These are phyloP conservation scores for Teratosphaeria epicoccoides DNA, from an alignment of 2,329 filamentous ascomycete species.

Conservation along the genomic window DNA sequence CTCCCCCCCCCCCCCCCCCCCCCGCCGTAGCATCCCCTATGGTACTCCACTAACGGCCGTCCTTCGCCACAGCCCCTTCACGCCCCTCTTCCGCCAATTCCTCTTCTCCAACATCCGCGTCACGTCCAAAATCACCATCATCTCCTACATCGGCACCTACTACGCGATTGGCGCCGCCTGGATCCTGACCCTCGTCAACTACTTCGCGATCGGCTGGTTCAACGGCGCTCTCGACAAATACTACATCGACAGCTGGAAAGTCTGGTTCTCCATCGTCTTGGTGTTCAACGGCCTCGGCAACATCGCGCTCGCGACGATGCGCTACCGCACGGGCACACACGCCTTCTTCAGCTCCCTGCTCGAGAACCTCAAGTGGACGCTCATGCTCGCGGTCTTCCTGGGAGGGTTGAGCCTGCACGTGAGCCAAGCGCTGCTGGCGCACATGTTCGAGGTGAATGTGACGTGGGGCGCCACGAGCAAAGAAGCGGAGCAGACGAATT, in stretches of 20 bases:
- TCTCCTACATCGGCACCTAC: conserved; percentile 62
- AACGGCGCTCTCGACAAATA: conserved; percentile 56
- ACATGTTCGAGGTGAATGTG: conserved; percentile 82
- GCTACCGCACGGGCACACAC: conserved; percentile 50
- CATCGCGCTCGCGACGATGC: conserved; percentile 49
- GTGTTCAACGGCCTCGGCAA: conserved; percentile 56
- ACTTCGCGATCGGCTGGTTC: conserved; percentile 62
- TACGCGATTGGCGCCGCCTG: conserved; percentile 60
- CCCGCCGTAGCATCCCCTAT: not conserved
- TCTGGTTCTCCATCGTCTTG: conserved; percentile 52
- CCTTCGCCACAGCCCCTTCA: conserved; percentile 47
- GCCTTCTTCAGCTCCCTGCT: conserved; percentile 40
- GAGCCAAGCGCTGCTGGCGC: conserved; percentile 64
- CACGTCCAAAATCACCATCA: conserved; percentile 59
- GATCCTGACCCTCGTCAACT: conserved; percentile 58
- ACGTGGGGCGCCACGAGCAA: conserved; percentile 77
- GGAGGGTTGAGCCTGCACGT: conserved; percentile 74
- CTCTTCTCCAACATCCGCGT: conserved; percentile 51
- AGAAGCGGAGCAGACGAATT: conserved; percentile 70
- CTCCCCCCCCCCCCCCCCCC: not conserved
- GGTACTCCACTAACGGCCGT: not conserved
- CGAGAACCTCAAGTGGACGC: conserved; percentile 54
- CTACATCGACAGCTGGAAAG: conserved; percentile 57
- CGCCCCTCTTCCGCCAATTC: conserved; percentile 52
- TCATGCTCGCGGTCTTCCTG: conserved; percentile 66